Evolutionary conservation across 257 asterid genomes (phyloP).

Genomic region (Rhazya stricta): DNA sequence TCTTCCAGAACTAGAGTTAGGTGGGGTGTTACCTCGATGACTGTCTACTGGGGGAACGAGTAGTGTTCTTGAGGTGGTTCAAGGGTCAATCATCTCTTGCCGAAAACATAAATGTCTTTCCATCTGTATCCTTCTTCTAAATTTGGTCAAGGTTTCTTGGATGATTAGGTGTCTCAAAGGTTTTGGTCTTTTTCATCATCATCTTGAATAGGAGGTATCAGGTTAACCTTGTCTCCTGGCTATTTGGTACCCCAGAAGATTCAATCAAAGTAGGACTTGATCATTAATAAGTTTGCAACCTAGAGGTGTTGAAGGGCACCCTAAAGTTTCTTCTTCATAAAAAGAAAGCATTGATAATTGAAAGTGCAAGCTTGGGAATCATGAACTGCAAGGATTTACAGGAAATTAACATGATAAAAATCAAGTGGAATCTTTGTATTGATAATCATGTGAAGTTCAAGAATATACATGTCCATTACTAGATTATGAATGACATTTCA

Average conservation of each 20-base stretch:
- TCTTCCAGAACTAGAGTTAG: too few species aligned
- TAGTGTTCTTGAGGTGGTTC: too few species aligned
- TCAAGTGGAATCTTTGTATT: background rate
- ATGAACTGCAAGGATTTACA: background rate
- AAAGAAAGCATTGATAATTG: background rate
- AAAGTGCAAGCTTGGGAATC: background rate
- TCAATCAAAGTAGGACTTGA: background rate
- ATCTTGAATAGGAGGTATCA: slow-evolving; percentile 1
- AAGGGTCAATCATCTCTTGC: too few species aligned
- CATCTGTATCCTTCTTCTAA: background rate
- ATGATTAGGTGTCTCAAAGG: background rate
- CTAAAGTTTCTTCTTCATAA: background rate
- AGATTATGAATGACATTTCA: background rate
- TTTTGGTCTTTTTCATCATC: background rate
- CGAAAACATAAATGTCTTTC: too few species aligned
- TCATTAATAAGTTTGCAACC: background rate
- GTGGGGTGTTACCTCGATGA: too few species aligned
- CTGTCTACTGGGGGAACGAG: too few species aligned
- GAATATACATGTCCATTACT: slow-evolving; percentile 11
- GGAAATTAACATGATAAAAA: background rate
- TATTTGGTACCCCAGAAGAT: background rate
- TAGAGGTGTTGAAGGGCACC: background rate
- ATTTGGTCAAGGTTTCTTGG: background rate
- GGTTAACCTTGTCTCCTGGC: background rate
- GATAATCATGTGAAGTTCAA: background rate